phyloP scores from a whole-genome alignment of 2,329 filamentous ascomycete species.

The Penicillium verrucosum region DNA sequence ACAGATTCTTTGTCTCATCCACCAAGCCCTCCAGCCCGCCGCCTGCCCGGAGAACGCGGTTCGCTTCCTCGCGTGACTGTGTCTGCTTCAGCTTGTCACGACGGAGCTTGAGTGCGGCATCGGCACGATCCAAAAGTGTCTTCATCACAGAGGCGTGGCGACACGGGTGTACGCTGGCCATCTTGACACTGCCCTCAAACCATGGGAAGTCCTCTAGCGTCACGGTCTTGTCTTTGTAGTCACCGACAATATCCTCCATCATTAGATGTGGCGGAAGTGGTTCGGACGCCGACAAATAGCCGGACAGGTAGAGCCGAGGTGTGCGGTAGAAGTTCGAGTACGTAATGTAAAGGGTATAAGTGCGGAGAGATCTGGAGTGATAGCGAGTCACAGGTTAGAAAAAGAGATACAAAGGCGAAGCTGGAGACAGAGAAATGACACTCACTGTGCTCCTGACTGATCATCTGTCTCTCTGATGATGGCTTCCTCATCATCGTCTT shows the following conservation, averaged over 20 bases:
- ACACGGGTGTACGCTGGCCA: conserved; percentile 95
- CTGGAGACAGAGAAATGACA: conserved; percentile 14
- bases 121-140: conserved; percentile 88
- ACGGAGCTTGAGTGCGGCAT: conserved; percentile 85
- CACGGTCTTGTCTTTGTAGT: conserved; percentile 98
- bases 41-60: conserved; percentile 18
- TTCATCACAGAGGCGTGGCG: conserved; percentile 99
- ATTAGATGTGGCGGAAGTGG: conserved; percentile 79
- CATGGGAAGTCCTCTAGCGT: conserved; percentile 97
- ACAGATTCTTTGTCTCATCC: conserved; percentile 67
- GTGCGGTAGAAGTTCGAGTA: conserved; percentile 97
- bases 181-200: conserved; percentile 87
- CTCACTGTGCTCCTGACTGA: conserved; percentile 53
- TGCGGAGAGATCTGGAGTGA: conserved; percentile 67
- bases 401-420: neutral
- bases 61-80: conserved; percentile 44
- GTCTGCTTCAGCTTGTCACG: conserved; percentile 72
- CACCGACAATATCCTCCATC: conserved; percentile 96
- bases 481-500: conserved; percentile 88
- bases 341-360: conserved; percentile 98
- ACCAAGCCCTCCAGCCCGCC: conserved; percentile 79
- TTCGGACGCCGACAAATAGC: conserved; percentile 75
- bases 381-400: conserved; percentile 8
- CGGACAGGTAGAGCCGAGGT: conserved; percentile 89
- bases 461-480: conserved; percentile 75